A percentile compares a stretch with the other conserved stretches of the same genome.
These are phyloP conservation scores for Mycena galopus DNA, from an alignment of 768 basidiomycete genomes.

Conservation along the genomic window DNA sequence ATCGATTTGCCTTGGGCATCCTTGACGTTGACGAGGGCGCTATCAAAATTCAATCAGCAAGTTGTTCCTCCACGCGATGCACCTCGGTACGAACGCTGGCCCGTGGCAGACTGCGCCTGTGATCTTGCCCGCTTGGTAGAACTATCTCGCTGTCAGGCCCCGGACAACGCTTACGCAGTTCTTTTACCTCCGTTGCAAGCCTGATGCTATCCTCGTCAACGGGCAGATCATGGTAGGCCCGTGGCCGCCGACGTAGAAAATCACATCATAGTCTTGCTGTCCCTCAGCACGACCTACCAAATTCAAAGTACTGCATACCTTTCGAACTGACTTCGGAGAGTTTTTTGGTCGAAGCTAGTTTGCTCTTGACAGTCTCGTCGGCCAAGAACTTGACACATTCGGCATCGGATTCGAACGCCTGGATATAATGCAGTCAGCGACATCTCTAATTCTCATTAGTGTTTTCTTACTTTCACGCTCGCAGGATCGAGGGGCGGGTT, in stretches of 20 bases:
- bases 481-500: slow-evolving; percentile 77
- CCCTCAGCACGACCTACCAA: not conserved
- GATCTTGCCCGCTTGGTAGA: slow-evolving; percentile 76
- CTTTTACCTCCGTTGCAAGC: slow-evolving; percentile 65
- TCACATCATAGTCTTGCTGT: slow-evolving; percentile 69
- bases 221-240: slow-evolving; percentile 83
- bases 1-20: slow-evolving; percentile 73
- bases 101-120: slow-evolving; percentile 86
- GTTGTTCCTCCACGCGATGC: not conserved
- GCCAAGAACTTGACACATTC: slow-evolving; percentile 68
- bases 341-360: slow-evolving; percentile 69
- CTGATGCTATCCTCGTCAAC: slow-evolving; percentile 66
- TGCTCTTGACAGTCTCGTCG: slow-evolving; percentile 64
- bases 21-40: slow-evolving; percentile 61
- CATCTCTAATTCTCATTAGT: not conserved
- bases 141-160: slow-evolving; percentile 51
- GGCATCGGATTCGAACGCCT: slow-evolving; percentile 68
- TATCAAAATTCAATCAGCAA: not conserved
- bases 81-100: slow-evolving; percentile 55
- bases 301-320: not conserved
- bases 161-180: slow-evolving; percentile 28
- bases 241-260: slow-evolving; percentile 87
- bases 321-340: slow-evolving; percentile 68
- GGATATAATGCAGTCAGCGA: slow-evolving; percentile 15
- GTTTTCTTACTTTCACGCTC: slow-evolving; percentile 62